phyloP scores from a whole-genome alignment of 2,329 filamentous ascomycete species.

The Aspergillus carbonarius region DNA sequence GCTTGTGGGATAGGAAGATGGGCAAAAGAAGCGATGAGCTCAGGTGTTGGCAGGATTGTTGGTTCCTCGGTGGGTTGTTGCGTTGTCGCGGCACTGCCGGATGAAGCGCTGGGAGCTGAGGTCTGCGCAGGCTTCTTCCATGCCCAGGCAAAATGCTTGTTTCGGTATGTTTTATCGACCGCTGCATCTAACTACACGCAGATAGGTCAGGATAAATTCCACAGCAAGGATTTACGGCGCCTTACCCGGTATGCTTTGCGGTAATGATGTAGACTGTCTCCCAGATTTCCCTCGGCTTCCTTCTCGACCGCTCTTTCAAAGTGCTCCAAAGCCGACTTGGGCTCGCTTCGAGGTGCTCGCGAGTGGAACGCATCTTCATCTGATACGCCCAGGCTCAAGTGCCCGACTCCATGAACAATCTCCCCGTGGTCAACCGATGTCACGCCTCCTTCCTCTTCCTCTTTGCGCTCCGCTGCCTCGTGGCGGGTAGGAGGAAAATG shows the following conservation, averaged over 20 bases:
- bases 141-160: slow-evolving; percentile 80
- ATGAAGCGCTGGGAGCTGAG: slow-evolving; percentile 52
- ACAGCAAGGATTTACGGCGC: slow-evolving; percentile 11
- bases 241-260: slow-evolving; percentile 82
- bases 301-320: slow-evolving; percentile 90
- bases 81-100: slow-evolving; percentile 54
- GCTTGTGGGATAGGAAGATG: slow-evolving; percentile 65
- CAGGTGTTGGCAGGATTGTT: slow-evolving; percentile 53
- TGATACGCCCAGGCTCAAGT: slow-evolving; percentile 33
- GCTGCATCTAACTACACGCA: slow-evolving; percentile 68
- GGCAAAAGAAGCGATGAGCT: slow-evolving; percentile 76
- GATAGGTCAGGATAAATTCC: slow-evolving; percentile 15
- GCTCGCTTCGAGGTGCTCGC: slow-evolving; percentile 46
- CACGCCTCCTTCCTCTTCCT: slow-evolving; percentile 34
- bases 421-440: slow-evolving; percentile 28
- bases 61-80: slow-evolving; percentile 57
- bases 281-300: slow-evolving; percentile 79
- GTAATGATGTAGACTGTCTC: slow-evolving; percentile 85
- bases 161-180: slow-evolving; percentile 83
- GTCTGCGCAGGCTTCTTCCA: slow-evolving; percentile 48
- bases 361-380: slow-evolving; percentile 43
- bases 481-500: slow-evolving; percentile 42
- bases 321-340: slow-evolving; percentile 80
- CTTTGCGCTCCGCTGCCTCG: slow-evolving; percentile 38
- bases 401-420: slow-evolving; percentile 36